Evolutionary conservation across 306 rosid species (phyloP), one percentile per base, ranked within the genome.

Genomic region (Cicer cuneatum): DNA sequence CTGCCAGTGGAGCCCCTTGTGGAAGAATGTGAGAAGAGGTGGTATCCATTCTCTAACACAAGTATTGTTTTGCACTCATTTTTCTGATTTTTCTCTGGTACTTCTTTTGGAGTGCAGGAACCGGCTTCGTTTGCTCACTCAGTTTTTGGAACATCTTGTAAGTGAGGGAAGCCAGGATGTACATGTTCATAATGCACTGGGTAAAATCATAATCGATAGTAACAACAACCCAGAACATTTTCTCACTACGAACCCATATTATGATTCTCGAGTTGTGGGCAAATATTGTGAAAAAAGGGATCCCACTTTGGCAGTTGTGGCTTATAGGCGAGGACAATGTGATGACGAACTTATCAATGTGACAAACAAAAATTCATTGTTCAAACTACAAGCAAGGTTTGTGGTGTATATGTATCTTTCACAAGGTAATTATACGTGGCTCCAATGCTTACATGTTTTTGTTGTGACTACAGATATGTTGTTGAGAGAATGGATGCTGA

Each of bases 131-230:
- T 81, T 95, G 63, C 99, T 95, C 71, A 86, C 98, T 37, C 99
- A 95, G 77, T 95, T 95, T 83, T 84, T 95, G 87, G 99, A 95
- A 86, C 98, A 95, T 90, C 96, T 95, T 19, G 99, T 95, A 86
- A 92, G 98, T 54, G 99, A 95, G 86, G 99, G 99, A 84, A 95
- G 99, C 92, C 99, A 92, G 81, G 99, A 95, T 72, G 98, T 92
- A 54, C 99, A 95, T 82, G 98, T 95, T 49, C 99, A 95, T 67
- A 95, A 95, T 69, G 99, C 99, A 18, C 80, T 95, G 85, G 99
- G 99, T 76, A 95, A 95, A 90, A 95, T 95, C 72, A 95, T 95
- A 81, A 90, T 95, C 66, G 99, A 95, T 81, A 95, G 99, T 83
- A 93, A 93, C 86, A 92, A 95, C 82, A 95, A 95, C 78, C 98